phyloP scores from a whole-genome alignment of 208 protist genomes.

The Angomonas desouzai region DNA sequence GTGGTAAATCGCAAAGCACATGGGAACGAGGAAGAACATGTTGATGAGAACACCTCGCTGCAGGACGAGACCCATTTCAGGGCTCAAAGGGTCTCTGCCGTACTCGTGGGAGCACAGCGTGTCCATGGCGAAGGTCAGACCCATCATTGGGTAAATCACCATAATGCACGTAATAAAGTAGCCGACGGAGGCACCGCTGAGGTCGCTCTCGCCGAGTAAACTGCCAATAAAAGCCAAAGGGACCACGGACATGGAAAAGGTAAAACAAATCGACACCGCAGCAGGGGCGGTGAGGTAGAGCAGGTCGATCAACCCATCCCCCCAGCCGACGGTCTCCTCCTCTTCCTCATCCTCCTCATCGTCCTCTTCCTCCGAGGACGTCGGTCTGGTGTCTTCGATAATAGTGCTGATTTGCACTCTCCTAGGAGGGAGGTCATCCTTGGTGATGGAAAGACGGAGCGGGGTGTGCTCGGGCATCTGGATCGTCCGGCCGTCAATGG shows the following conservation, averaged over 20 bases:
- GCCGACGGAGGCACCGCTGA: constrained; percentile 75
- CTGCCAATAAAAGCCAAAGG: constrained; percentile 77
- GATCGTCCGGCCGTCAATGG: constrained; percentile 20
- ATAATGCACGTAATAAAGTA: constrained; percentile 77
- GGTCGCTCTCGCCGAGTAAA: constrained; percentile 52
- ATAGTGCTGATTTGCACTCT: constrained; percentile 38
- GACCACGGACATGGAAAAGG: constrained; percentile 70
- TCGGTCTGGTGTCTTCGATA: constrained; percentile 19
- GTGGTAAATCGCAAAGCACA: constrained; percentile 52
- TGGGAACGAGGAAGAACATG: constrained; percentile 48
- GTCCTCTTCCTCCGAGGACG: constrained; percentile 14
- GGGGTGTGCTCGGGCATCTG: constrained; percentile 31
- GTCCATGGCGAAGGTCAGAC: constrained; percentile 81
- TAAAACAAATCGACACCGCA: constrained; percentile 71
- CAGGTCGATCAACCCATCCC: constrained; percentile 41
- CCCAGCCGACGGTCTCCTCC: constrained; percentile 35
- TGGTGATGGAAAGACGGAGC: constrained; percentile 20
- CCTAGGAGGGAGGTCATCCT: constrained; percentile 13
- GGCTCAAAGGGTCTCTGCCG: constrained; percentile 63
- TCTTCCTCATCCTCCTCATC: constrained; percentile 36
- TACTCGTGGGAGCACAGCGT: constrained; percentile 84
- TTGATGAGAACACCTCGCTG: constrained; percentile 79
- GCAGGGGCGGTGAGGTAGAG: constrained; percentile 59
- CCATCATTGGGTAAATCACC: constrained; percentile 69
- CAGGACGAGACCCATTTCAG: constrained; percentile 66